These are phyloP conservation scores for Chloranthus sessilifolius DNA, from an alignment of 164 flowering plant genomes.

Conservation along the genomic window DNA sequence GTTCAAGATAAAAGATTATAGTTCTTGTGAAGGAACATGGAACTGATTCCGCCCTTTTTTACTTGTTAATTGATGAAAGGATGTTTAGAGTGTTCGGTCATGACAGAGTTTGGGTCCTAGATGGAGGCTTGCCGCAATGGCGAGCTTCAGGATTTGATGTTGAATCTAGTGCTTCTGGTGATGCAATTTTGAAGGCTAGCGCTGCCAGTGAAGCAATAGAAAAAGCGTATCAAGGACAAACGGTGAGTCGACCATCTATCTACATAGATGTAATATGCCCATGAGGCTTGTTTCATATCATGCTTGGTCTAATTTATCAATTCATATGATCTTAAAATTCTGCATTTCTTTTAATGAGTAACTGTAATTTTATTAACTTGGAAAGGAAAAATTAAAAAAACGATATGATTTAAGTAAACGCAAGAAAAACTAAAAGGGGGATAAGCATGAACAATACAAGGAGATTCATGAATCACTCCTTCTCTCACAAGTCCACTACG, in stretches of 20 bases:
- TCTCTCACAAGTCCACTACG: no score
- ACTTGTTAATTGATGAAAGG: constrained; percentile 40
- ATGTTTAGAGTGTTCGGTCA: constrained; percentile 99
- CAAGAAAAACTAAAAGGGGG: no score
- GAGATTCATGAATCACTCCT: no score
- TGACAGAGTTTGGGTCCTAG: constrained; percentile 90
- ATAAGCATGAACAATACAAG: no score
- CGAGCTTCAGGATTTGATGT: constrained; percentile 98
- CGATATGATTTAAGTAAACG: no score
- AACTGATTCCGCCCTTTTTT: constrained; percentile 3
- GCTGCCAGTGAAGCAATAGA: constrained; percentile 98
- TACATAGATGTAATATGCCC: background rate
- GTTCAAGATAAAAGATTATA: background rate
- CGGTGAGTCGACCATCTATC: constrained; percentile 35
- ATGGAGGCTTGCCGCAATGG: constrained; percentile 97
- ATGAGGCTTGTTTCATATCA: no score
- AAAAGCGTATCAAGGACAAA: constrained; percentile 78
- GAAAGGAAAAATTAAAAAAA: no score
- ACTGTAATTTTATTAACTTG: no score
- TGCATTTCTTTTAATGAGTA: background rate
- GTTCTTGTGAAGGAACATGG: background rate
- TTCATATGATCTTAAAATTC: background rate
- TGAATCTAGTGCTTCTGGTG: constrained; percentile 97
- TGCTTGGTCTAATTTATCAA: no score
- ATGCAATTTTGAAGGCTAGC: constrained; percentile 95